Percentiles rank a stretch among this genome's conserved stretches.
phyloP scores from a whole-genome alignment of 2,329 filamentous ascomycete genomes.

The Colletotrichum magnum region DNA sequence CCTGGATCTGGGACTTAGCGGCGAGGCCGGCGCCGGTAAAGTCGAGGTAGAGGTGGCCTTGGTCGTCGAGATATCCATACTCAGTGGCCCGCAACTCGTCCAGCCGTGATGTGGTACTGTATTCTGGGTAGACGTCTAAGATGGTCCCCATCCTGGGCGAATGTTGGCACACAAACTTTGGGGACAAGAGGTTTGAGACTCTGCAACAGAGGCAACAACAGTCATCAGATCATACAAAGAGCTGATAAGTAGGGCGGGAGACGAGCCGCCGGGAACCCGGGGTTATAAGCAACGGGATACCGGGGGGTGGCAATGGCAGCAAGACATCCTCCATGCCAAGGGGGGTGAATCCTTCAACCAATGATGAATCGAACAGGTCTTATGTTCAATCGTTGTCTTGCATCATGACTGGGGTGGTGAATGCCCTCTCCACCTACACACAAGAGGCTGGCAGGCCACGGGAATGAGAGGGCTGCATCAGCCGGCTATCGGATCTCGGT shows the following conservation, averaged over 20 bases:
- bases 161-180: too few species aligned
- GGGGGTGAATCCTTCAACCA: conserved; percentile 7
- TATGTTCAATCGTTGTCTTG: not conserved
- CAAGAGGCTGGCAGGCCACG: too few species aligned
- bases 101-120: conserved; percentile 48
- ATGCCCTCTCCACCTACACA: not conserved
- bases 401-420: not conserved
- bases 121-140: conserved; percentile 50
- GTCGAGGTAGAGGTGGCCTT: conserved; percentile 57
- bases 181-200: not conserved
- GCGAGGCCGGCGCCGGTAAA: conserved; percentile 57
- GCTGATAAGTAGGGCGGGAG: not conserved
- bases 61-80: conserved; percentile 54
- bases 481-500: too few species aligned
- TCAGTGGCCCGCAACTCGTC: conserved; percentile 51
- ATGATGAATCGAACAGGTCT: not conserved
- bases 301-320: not conserved
- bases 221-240: not conserved
- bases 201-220: not conserved
- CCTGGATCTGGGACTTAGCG: conserved; percentile 49
- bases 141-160: conserved; percentile 29
- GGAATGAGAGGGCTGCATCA: too few species aligned
- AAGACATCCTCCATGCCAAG: not conserved
- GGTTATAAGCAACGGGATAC: not conserved
- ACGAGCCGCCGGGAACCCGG: not conserved